phyloP scores from a whole-genome alignment of 2,329 filamentous ascomycete genomes.

The Epichloe aotearoae region DNA sequence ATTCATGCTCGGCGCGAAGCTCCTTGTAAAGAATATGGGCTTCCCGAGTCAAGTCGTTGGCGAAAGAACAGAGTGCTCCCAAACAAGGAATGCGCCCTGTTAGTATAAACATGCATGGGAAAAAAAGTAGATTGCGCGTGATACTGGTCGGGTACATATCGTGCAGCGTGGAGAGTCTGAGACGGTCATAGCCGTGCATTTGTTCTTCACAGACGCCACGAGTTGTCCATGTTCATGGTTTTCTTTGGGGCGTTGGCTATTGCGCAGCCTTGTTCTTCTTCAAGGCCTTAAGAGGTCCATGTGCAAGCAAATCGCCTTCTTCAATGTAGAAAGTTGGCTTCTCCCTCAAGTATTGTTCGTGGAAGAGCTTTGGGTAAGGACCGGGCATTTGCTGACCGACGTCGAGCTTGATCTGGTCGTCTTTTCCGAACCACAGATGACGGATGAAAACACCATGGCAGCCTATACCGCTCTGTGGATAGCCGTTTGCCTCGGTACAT shows the following conservation, averaged over 20 bases:
- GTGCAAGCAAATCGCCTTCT: slow-evolving; percentile 21
- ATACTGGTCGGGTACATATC: not conserved
- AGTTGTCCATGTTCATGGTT: not conserved
- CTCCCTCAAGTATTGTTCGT: slow-evolving; percentile 21
- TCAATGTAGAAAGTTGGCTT: slow-evolving; percentile 22
- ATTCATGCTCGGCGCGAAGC: not conserved
- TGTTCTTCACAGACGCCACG: not conserved
- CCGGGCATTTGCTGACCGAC: slow-evolving; percentile 26
- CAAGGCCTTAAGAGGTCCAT: slow-evolving; percentile 6
- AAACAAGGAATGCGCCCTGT: not conserved
- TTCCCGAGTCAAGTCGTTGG: too few species aligned
- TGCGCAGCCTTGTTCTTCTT: not conserved
- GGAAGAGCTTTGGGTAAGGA: slow-evolving; percentile 21
- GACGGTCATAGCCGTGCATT: not conserved
- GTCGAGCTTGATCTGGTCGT: slow-evolving; percentile 24
- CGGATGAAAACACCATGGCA: slow-evolving; percentile 29
- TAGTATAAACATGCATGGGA: not conserved
- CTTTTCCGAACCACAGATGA: slow-evolving; percentile 31
- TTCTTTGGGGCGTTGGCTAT: not conserved
- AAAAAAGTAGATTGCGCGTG: not conserved
- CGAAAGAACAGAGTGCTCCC: not conserved
- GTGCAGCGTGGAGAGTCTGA: too few species aligned
- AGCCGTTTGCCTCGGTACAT: slow-evolving; percentile 31
- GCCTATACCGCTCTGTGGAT: slow-evolving; percentile 22
- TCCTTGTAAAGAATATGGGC: too few species aligned